Conservation (phyloP, 352 stramenopile genomes). For the Pythium guiyangense region DNA sequence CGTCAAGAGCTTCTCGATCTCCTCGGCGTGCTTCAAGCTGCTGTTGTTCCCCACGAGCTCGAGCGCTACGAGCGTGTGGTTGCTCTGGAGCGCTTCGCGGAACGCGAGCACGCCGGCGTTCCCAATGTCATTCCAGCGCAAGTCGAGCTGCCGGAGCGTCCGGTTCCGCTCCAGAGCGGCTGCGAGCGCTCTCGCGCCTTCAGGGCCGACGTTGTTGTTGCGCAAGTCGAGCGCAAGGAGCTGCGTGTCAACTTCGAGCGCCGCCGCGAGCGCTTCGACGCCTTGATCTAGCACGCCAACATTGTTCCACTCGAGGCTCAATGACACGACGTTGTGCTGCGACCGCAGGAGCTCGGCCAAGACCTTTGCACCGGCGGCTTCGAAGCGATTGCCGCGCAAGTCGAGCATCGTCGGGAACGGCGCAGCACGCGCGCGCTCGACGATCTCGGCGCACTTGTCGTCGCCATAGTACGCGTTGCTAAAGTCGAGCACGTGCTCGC, state of each 20-base stretch:
- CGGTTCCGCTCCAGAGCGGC: constrained; percentile 49
- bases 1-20: constrained; percentile 50
- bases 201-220: constrained; percentile 81
- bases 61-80: constrained; percentile 52
- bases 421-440: constrained; percentile 36
- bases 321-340: constrained; percentile 47
- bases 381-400: constrained; percentile 74
- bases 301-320: constrained; percentile 84
- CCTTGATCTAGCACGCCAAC: constrained; percentile 71
- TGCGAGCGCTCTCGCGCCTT: constrained; percentile 63
- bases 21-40: constrained; percentile 60
- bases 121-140: constrained; percentile 82
- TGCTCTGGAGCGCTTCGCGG: constrained; percentile 64
- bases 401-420: constrained; percentile 45
- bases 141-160: constrained; percentile 65
- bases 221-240: constrained; percentile 69
- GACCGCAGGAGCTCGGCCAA: constrained; percentile 49
- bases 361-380: constrained; percentile 40
- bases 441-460: constrained; percentile 56
- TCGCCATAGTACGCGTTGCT: constrained; percentile 74
- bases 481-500: constrained; percentile 43
- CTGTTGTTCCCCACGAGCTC: constrained; percentile 78
- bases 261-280: constrained; percentile 51
- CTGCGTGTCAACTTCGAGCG: constrained; percentile 58
- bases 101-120: constrained; percentile 70